Base-by-base conservation (phyloP, 352 stramenopile genomes). In the Hyaloperonospora arabidopsidis region DNA sequence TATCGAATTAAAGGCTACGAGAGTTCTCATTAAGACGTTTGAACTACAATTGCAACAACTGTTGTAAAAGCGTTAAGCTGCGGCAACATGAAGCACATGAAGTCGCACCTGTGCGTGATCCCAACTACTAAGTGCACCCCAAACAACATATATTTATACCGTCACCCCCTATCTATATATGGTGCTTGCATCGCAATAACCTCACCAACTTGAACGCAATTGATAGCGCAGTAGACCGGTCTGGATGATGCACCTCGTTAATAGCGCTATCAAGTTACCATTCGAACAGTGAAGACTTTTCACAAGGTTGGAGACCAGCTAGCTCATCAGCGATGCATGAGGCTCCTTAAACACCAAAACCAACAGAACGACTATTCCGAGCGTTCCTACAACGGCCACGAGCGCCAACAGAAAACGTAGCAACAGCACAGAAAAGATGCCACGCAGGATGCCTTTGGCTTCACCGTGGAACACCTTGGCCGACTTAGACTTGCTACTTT, bases 381-480 rank as follows among this genome's bases (percentile, higher is more conserved):
- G 48, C 7, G 70, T 58, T 21, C 64, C 63, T 22, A 80, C 44
- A 2, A 57, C 49, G 45, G 79, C 61, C 25, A 70, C 47, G n/a
- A 75, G 62, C 18, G 61, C 62, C 29, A 85, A 48, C 34, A 77
- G 45, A 51, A 85, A 81, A 22, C 70, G 70, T 49, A 85, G 62
- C 50, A 85, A 49, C 47, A 85, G 63, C 39, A 80, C 56, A 17
- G 79, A 70, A 55, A 85, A 85, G 57, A 85, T 79, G 52, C 72
- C 72, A 52, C 71, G 71, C 47, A 85, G 55, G 21, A 85, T 85
- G 50, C 68, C 70, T 45, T 69, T 76, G 21, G 68, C 74, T 45
- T 85, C 65, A 29, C 72, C 74, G 17, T 70, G 76, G 63, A 85
- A 85, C 11, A 68, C 65, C 45, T 73, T 60, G 45, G 83, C 72